A percentile compares a stretch with the other conserved stretches of the same genome.
phyloP scores from a whole-genome alignment of 805 yeast genomes.

The Starmerella davenportii region DNA sequence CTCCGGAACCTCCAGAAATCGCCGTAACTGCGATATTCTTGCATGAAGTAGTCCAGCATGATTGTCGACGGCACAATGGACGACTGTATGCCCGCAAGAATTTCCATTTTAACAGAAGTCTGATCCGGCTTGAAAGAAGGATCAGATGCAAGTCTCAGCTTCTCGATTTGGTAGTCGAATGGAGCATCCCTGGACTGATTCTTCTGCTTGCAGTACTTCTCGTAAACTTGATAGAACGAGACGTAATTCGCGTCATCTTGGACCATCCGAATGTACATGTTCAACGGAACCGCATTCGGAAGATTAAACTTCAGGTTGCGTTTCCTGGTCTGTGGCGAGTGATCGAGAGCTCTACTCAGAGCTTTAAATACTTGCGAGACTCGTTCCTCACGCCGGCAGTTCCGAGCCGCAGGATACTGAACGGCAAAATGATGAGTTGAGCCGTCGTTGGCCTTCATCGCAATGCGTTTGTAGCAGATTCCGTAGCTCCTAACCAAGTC shows the following conservation, averaged over 20 bases:
- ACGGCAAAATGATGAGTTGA: slow-evolving; percentile 82
- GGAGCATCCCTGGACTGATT: slow-evolving; percentile 78
- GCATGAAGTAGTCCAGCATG: slow-evolving; percentile 57
- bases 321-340: slow-evolving; percentile 74
- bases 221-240: slow-evolving; percentile 70
- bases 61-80: slow-evolving; percentile 71
- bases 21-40: slow-evolving; percentile 56
- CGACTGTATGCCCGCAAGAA: slow-evolving; percentile 75
- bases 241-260: slow-evolving; percentile 63
- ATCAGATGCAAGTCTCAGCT: slow-evolving; percentile 81
- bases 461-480: slow-evolving; percentile 73
- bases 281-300: slow-evolving; percentile 82
- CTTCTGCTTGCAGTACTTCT: slow-evolving; percentile 57
- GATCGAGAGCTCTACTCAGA: slow-evolving; percentile 60
- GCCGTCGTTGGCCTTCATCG: slow-evolving; percentile 88
- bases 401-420: slow-evolving; percentile 95
- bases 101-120: slow-evolving; percentile 75
- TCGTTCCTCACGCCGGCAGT: slow-evolving; percentile 89
- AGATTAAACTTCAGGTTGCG: slow-evolving; percentile 70
- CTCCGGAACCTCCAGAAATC: slow-evolving; percentile 96
- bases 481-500: slow-evolving; percentile 80
- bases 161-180: slow-evolving; percentile 65
- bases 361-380: slow-evolving; percentile 81
- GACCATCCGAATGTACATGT: slow-evolving; percentile 83
- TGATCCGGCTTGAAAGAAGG: slow-evolving; percentile 82